phyloP scores from a whole-genome alignment of 2,329 filamentous ascomycete species.

The Aureobasidium sp. region DNA sequence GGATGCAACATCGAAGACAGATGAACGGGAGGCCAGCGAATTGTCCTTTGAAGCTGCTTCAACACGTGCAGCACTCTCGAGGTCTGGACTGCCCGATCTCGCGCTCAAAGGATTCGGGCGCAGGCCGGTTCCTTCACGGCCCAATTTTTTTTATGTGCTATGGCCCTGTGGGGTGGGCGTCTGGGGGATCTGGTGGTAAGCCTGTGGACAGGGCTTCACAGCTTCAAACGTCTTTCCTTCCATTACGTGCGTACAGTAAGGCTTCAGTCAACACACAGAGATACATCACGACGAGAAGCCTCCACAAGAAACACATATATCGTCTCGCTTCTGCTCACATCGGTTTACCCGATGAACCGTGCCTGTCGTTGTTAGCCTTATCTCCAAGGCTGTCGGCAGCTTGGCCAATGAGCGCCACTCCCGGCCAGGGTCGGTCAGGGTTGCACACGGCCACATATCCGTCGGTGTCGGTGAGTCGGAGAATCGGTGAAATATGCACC shows the following conservation, averaged over 20 bases:
- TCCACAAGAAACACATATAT: not conserved
- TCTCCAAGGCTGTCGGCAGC: conserved; percentile 9
- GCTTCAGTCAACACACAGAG: not conserved
- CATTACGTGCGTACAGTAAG: not conserved
- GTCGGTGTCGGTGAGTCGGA: too few relatives aligned
- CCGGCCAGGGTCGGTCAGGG: not conserved
- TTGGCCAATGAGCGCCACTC: not conserved
- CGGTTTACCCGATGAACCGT: not conserved
- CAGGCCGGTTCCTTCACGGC: not conserved
- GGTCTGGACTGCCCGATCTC: conserved; percentile 6
- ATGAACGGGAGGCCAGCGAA: not conserved
- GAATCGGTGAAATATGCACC: not conserved
- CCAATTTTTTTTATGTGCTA: not conserved
- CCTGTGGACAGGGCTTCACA: not conserved
- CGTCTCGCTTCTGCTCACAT: not conserved
- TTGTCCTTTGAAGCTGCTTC: not conserved
- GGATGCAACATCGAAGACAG: not conserved
- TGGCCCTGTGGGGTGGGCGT: too few relatives aligned
- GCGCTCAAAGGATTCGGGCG: not conserved
- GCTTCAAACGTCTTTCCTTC: not conserved
- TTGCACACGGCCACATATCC: too few relatives aligned
- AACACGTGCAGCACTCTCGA: not conserved
- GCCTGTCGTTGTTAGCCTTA: not conserved
- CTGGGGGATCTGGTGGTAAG: too few relatives aligned
- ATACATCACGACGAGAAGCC: not conserved